Conservation (phyloP, 73 alveolate genomes). For the Paramecium sonneborni region DNA sequence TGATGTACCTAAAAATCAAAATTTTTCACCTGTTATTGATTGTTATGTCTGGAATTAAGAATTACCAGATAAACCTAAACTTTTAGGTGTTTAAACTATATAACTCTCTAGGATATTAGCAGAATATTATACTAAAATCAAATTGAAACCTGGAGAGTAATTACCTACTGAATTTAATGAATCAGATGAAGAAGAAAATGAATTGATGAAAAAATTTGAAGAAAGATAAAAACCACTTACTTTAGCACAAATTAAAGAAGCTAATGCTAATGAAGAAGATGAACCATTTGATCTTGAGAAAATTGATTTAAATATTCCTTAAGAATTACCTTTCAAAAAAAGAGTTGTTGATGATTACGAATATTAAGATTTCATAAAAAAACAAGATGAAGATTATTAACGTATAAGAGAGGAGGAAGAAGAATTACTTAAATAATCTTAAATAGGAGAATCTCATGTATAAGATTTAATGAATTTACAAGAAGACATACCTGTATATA, state of each 20-base stretch:
- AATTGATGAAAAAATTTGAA: neutral
- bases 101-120: neutral
- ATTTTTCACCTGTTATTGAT: constrained; percentile 35
- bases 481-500: neutral
- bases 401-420: neutral
- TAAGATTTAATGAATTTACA: neutral
- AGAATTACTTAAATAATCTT: neutral
- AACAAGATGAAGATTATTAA: neutral
- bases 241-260: constrained; percentile 29
- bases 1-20: constrained; percentile 21
- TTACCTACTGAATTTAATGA: constrained; percentile 42
- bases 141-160: constrained; percentile 7
- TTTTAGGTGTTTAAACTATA: constrained; percentile 11
- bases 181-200: constrained; percentile 38
- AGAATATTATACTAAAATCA: neutral
- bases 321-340: constrained; percentile 47
- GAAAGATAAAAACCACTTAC: neutral
- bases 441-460: constrained; percentile 9
- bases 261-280: neutral
- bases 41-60: constrained; percentile 43
- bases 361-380: neutral
- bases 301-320: constrained; percentile 17
- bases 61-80: neutral
- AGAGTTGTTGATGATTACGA: neutral
- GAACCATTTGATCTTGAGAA: constrained; percentile 37